Evolutionary conservation across 2,329 filamentous ascomycete genomes (phyloP).

Genomic region (Exophiala sp.): DNA sequence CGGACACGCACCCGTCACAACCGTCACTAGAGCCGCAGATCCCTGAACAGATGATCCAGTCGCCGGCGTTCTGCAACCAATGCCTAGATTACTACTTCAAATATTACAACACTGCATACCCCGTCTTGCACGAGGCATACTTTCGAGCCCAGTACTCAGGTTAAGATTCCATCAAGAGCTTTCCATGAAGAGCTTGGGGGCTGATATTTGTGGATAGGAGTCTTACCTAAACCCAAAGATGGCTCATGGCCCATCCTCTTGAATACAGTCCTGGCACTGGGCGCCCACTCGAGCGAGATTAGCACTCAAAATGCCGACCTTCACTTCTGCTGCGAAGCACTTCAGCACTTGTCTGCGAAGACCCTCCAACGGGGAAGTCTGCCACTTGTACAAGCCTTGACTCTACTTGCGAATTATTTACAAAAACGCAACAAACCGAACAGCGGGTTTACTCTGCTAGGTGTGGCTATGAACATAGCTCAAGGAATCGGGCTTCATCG

Average conservation of each 20-base stretch:
- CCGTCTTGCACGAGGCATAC: slow-evolving; percentile 47
- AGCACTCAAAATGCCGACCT: slow-evolving; percentile 43
- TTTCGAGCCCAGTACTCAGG: slow-evolving; percentile 48
- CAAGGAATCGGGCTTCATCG: slow-evolving; percentile 51
- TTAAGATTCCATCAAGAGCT: slow-evolving; percentile 5
- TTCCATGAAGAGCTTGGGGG: not conserved
- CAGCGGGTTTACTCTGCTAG: slow-evolving; percentile 49
- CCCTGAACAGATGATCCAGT: slow-evolving; percentile 1
- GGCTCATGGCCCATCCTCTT: slow-evolving; percentile 45
- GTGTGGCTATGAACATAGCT: slow-evolving; percentile 49
- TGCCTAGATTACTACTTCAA: slow-evolving; percentile 37
- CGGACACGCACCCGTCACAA: not conserved
- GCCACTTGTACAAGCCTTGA: slow-evolving; percentile 45
- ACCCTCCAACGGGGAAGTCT: slow-evolving; percentile 49
- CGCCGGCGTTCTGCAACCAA: not conserved
- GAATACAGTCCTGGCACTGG: slow-evolving; percentile 45
- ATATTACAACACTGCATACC: slow-evolving; percentile 47
- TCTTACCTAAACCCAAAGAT: slow-evolving; percentile 41
- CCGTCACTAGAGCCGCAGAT: slow-evolving; percentile 1
- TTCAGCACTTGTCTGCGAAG: slow-evolving; percentile 34
- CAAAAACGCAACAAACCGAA: slow-evolving; percentile 53
- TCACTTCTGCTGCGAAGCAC: slow-evolving; percentile 45
- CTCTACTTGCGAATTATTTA: slow-evolving; percentile 47
- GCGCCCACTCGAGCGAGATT: slow-evolving; percentile 39
- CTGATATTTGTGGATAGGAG: not conserved